Evolutionary conservation across 1,284 basidiomycete genomes (phyloP), one percentile per base, ranked within the genome.

Genomic region (Hypsizygus ulmarius): DNA sequence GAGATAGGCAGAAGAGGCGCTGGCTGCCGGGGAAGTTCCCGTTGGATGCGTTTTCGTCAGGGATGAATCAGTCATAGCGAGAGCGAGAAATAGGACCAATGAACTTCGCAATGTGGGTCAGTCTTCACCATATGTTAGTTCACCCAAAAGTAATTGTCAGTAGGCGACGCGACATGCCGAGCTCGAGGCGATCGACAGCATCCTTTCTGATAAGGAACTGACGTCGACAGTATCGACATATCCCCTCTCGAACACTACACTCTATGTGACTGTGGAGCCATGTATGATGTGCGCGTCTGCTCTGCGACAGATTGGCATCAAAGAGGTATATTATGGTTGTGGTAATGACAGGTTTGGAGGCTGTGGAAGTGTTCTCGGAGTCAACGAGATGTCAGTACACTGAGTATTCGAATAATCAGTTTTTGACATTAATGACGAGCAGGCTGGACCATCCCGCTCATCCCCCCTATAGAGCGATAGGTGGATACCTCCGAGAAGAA

Each of bases 201-300:
- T 99, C 53, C 73, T 98, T 10, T 77, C 84, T 0, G 74, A 84
- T 59, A 65, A 75, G 59, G 39, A 63, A 42, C 68, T 87, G 49
- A 86, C 85, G 3, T 77, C 82, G n/a, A 60, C 66, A 39, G 56
- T 63, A 18, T 39, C 64, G 5, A 62, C 65, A 37, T 81, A 87
- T 56, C 88, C 92, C 3, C 79, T 98, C 35, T 77, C 78, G 1
- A 74, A 81, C 10, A 95, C 93, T 16, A 92, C 84, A 2, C 82
- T 99, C 14, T 99, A 99, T 65, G 97, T 99, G 45, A 99, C 97
- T 0, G 95, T 99, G 45, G 97, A 99, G 69, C 97, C 97, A 0
- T 99, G 97, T 67, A 93, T 99, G 63, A 99, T 99, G 97, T 99
- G 97, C 59, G 93, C 94, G 3, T 92, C 90, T 21, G 97, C 96